These are phyloP conservation scores for Prosopis cineraria DNA, from an alignment of 306 rosid species.

Conservation along the genomic window DNA sequence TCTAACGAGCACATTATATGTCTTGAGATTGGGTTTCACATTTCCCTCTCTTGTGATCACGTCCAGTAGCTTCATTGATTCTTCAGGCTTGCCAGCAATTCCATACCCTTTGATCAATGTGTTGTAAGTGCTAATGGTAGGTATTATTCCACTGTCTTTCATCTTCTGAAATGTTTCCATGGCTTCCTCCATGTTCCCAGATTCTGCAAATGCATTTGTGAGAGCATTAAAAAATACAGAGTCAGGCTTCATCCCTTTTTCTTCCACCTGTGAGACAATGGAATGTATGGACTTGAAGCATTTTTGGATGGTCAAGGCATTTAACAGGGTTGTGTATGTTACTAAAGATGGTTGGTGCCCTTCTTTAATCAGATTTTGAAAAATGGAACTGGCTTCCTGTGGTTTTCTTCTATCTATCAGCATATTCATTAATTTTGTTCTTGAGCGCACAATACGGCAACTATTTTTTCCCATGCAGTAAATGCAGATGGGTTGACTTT, in stretches of 20 bases:
- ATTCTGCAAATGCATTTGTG: slow-evolving; percentile 68
- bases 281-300: slow-evolving; percentile 53
- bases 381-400: slow-evolving; percentile 52
- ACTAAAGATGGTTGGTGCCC: slow-evolving; percentile 69
- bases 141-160: slow-evolving; percentile 63
- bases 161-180: slow-evolving; percentile 54
- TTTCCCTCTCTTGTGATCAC: slow-evolving; percentile 53
- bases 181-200: slow-evolving; percentile 71
- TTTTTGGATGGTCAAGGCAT: slow-evolving; percentile 66
- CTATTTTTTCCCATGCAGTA: slow-evolving; percentile 50
- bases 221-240: slow-evolving; percentile 62
- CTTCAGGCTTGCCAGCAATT: slow-evolving; percentile 64
- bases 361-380: slow-evolving; percentile 53
- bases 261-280: slow-evolving; percentile 58
- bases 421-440: slow-evolving; percentile 61
- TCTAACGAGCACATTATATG: slow-evolving; percentile 66
- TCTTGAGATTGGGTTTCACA: slow-evolving; percentile 65
- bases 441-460: slow-evolving; percentile 53
- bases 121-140: slow-evolving; percentile 58
- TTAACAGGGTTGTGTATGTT: slow-evolving; percentile 60
- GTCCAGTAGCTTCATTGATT: slow-evolving; percentile 57
- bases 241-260: slow-evolving; percentile 63
- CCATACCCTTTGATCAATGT: slow-evolving; percentile 76
- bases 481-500: slow-evolving; percentile 43
- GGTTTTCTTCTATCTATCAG: slow-evolving; percentile 58